Conservation (phyloP, 2,329 filamentous ascomycete species). For the Verruconis gallopava region DNA sequence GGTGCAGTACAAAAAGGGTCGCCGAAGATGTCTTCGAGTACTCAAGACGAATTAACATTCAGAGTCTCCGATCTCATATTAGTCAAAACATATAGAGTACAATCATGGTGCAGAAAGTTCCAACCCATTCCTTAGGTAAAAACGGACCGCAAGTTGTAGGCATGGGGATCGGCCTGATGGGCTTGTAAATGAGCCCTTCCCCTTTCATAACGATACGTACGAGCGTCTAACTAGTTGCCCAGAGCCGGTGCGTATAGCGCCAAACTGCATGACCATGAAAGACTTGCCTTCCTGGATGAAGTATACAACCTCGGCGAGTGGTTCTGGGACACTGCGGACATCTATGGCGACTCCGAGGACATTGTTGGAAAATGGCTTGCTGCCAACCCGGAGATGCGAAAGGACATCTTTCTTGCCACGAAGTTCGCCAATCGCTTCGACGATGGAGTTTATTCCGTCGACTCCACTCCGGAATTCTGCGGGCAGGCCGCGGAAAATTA, state of each 20-base stretch:
- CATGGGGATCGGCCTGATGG: constrained; percentile 44
- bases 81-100: too few relatives aligned
- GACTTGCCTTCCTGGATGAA: constrained; percentile 38
- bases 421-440: constrained; percentile 7
- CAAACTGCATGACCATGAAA: constrained; percentile 36
- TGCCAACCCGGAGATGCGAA: constrained; percentile 9
- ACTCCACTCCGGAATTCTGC: constrained; percentile 19
- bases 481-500: constrained; percentile 9
- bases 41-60: too few relatives aligned
- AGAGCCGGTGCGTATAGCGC: constrained; percentile 30
- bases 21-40: too few relatives aligned
- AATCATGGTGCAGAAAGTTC: too few relatives aligned
- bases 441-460: constrained; percentile 23
- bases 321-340: constrained; percentile 36
- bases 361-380: constrained; percentile 7
- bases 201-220: background rate
- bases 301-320: constrained; percentile 37
- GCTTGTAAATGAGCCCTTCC: constrained; percentile 18
- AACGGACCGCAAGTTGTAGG: constrained; percentile 38
- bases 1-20: too few relatives aligned
- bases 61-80: too few relatives aligned
- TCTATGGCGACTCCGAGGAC: constrained; percentile 23
- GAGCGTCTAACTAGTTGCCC: background rate
- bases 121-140: constrained; percentile 37
- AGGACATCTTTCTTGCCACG: constrained; percentile 8